A percentile compares a stretch with the other conserved stretches of the same genome.
These are phyloP conservation scores for Rosa lucieae DNA, from an alignment of 306 rosid genomes.

Conservation along the genomic window DNA sequence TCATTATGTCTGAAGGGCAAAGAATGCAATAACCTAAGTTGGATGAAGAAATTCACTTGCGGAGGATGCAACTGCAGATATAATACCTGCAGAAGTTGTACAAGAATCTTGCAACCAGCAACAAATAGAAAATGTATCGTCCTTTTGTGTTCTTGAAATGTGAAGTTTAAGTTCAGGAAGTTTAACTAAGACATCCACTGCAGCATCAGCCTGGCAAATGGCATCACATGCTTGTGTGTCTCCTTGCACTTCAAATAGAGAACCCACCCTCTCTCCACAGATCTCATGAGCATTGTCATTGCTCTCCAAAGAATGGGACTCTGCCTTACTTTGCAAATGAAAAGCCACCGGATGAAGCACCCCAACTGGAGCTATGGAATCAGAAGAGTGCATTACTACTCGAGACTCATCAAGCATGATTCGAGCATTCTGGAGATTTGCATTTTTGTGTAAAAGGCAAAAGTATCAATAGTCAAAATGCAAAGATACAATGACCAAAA, in stretches of 20 bases:
- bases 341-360: slow-evolving; percentile 83
- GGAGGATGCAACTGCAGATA: slow-evolving; percentile 18
- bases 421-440: slow-evolving; percentile 64
- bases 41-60: background rate
- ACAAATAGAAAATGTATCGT: slow-evolving; percentile 61
- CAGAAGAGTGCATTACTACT: slow-evolving; percentile 82
- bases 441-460: slow-evolving; percentile 19
- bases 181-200: slow-evolving; percentile 32
- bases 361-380: slow-evolving; percentile 89
- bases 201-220: slow-evolving; percentile 39
- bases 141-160: slow-evolving; percentile 66
- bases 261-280: slow-evolving; percentile 42
- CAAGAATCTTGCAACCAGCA: slow-evolving; percentile 80
- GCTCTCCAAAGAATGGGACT: slow-evolving; percentile 26
- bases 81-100: slow-evolving; percentile 40
- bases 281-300: slow-evolving; percentile 36
- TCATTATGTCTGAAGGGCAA: slow-evolving; percentile 17
- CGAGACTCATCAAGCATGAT: slow-evolving; percentile 77
- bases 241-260: slow-evolving; percentile 63
- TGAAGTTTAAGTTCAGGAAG: slow-evolving; percentile 47
- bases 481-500: slow-evolving; percentile 18
- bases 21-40: background rate
- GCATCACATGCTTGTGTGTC: slow-evolving; percentile 46
- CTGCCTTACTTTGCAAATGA: slow-evolving; percentile 79
- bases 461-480: background rate